phyloP scores from a whole-genome alignment of 768 basidiomycete species.

The Guyanaporus albipodus region DNA sequence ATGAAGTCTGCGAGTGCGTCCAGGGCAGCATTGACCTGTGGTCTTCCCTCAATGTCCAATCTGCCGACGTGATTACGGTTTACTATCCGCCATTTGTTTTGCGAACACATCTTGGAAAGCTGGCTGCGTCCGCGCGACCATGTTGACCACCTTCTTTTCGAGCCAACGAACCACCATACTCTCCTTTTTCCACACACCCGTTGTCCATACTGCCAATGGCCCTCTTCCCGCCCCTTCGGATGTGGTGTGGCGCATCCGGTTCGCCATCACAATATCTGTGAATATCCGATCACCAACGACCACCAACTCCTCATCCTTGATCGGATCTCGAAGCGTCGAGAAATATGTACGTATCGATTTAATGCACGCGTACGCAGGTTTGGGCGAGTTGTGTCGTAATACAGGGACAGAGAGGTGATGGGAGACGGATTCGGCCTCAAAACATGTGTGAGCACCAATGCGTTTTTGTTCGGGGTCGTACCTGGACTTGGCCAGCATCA shows the following conservation, averaged over 20 bases:
- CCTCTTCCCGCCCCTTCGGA: constrained; percentile 34
- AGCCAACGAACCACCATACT: constrained; percentile 56
- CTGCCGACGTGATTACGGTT: too few species aligned
- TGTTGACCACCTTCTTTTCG: constrained; percentile 50
- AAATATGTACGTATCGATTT: constrained; percentile 73
- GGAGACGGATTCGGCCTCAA: constrained; percentile 82
- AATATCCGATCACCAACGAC: constrained; percentile 90
- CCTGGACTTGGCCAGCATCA: constrained; percentile 78
- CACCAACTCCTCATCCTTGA: constrained; percentile 63
- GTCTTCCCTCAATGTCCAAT: neutral
- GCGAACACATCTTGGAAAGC: neutral
- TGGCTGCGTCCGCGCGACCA: constrained; percentile 32
- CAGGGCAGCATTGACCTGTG: neutral
- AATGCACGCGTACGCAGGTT: constrained; percentile 81
- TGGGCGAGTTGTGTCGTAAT: too few species aligned
- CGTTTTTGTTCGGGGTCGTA: too few species aligned
- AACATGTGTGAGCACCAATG: neutral
- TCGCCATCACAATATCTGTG: constrained; percentile 86
- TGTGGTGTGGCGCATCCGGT: constrained; percentile 53
- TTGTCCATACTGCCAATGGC: constrained; percentile 69
- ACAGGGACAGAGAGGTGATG: constrained; percentile 78
- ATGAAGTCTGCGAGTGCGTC: neutral
- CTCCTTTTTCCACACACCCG: constrained; percentile 65
- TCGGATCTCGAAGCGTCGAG: constrained; percentile 48
- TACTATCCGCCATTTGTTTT: too few species aligned